Percentiles rank a stretch among this genome's conserved stretches.
Conservation (phyloP, 2,329 filamentous ascomycete species). For the Trichophyton benhamiae region DNA sequence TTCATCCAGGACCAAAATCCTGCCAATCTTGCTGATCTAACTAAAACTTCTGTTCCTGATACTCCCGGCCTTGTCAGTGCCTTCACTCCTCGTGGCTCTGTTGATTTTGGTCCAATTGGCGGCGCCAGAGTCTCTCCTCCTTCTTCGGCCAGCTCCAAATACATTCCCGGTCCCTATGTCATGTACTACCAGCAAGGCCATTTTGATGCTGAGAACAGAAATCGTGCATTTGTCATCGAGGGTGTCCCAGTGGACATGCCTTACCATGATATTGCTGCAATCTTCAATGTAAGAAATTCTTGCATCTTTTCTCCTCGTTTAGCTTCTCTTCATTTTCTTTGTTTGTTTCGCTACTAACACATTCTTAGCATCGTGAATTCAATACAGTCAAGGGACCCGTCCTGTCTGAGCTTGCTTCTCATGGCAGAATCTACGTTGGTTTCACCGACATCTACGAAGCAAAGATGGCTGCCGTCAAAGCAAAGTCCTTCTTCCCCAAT, state of each 20-base stretch:
- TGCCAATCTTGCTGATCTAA: conserved; percentile 14
- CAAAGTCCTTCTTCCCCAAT: conserved; percentile 32
- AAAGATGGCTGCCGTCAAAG: conserved; percentile 38
- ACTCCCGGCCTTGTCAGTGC: conserved; percentile 9
- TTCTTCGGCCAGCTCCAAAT: conserved; percentile 8
- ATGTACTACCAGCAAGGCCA: conserved; percentile 14
- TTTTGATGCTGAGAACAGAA: conserved; percentile 20
- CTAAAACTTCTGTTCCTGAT: conserved; percentile 16
- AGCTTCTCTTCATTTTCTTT: background rate
- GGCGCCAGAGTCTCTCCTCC: conserved; percentile 8
- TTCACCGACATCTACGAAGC: conserved; percentile 53
- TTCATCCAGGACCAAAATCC: conserved; percentile 3
- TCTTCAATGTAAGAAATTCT: conserved; percentile 28
- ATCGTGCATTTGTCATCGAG: conserved; percentile 24
- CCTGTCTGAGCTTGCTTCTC: conserved; percentile 24
- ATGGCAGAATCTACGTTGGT: conserved; percentile 40
- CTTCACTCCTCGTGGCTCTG: conserved; percentile 11
- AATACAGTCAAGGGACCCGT: conserved; percentile 29
- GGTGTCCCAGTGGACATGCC: conserved; percentile 22
- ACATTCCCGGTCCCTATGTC: background rate
- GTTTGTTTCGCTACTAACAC: background rate
- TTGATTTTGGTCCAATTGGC: conserved; percentile 19
- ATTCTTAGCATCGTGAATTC: conserved; percentile 23
- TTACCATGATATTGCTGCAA: conserved; percentile 24
- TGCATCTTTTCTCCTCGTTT: background rate